Base-by-base conservation (phyloP, 192 early-diverging fungal genomes). In the Nowakowskiella sp. region DNA sequence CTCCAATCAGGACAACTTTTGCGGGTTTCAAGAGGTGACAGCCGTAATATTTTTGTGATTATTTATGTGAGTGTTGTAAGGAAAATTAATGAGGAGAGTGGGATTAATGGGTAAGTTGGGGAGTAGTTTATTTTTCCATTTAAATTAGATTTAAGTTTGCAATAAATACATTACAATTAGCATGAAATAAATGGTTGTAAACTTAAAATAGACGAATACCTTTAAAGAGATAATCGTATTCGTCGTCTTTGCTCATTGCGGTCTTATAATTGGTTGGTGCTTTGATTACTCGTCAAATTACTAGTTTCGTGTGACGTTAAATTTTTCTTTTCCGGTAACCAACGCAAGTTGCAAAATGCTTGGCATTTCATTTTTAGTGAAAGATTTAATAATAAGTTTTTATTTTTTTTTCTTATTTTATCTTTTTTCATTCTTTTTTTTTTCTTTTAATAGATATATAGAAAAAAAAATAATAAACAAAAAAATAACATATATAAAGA, bases 141-240 rank as follows among this genome's bases (percentile, higher is more conserved):
- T 33, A 22, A 50, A 47, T 19, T 47, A 31, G 27, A 7, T 4
- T 8, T 44, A 6, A 21, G 53, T 53, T 44, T 49, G 44, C 43
- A 5, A 27, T 10, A 39, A 26, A 13, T 27, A 22, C 36, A 61
- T 16, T 26, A 19, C 61, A 6, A 65, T 21, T 8, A 27, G 33
- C 31, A 23, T 3, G 47, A 24, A 5, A 6, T 31, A 19, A 3
- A 44, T 27, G 42, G 47, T 0, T 46, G 8, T 53, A 29, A 5
- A 46, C 4, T 3, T n/a, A 23, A n/a, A 39, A 47, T 1, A 22
- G 23, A 8, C 4, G 3, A 32, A 13, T 77, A 80, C 82, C 81
- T 71, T 90, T 90, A 72, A 90, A 90, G 55, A 90, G 68, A 55
- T 82, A 90, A 68, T 90, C 88, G 78, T 90, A 90, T 73, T 90